Evolutionary conservation across 2,329 filamentous ascomycete species (phyloP).

Genomic region (Aplosporella prunicola): DNA sequence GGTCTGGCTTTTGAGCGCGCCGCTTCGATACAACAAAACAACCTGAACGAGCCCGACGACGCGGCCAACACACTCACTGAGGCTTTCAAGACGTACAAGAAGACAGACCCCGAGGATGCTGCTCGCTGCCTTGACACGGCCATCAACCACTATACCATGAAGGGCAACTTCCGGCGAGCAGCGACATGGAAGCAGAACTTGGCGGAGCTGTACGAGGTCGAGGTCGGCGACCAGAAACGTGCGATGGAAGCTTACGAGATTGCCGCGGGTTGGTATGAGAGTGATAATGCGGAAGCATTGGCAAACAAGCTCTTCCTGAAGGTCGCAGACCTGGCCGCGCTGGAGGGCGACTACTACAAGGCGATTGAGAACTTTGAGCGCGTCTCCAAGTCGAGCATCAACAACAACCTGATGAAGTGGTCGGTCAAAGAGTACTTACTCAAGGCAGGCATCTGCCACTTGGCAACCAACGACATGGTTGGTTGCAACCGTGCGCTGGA

Average conservation of each 20-base stretch:
- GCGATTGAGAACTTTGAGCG: constrained; percentile 60
- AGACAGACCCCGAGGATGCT: constrained; percentile 73
- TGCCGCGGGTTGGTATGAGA: constrained; percentile 77
- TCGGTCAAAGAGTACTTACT: constrained; percentile 93
- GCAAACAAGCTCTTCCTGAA: constrained; percentile 93
- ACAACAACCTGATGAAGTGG: constrained; percentile 89
- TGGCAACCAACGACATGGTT: constrained; percentile 67
- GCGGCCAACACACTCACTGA: constrained; percentile 81
- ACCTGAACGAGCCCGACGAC: constrained; percentile 86
- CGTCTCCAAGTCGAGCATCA: constrained; percentile 66
- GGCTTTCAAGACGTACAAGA: constrained; percentile 84
- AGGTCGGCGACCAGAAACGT: constrained; percentile 62
- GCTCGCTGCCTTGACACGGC: constrained; percentile 43
- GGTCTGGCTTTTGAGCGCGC: constrained; percentile 78
- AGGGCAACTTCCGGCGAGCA: constrained; percentile 84
- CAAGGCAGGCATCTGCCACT: constrained; percentile 85
- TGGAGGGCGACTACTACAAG: constrained; percentile 76
- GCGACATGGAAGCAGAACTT: constrained; percentile 79
- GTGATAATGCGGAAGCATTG: constrained; percentile 72
- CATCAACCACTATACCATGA: constrained; percentile 76
- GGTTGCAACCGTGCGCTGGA: constrained; percentile 71
- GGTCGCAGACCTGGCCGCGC: constrained; percentile 75
- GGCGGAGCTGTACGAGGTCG: constrained; percentile 75
- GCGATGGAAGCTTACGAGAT: constrained; percentile 72
- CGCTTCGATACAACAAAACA: constrained; percentile 66